Conservation (phyloP, 2,329 filamentous ascomycete species). For the Bipolaris bicolor region DNA sequence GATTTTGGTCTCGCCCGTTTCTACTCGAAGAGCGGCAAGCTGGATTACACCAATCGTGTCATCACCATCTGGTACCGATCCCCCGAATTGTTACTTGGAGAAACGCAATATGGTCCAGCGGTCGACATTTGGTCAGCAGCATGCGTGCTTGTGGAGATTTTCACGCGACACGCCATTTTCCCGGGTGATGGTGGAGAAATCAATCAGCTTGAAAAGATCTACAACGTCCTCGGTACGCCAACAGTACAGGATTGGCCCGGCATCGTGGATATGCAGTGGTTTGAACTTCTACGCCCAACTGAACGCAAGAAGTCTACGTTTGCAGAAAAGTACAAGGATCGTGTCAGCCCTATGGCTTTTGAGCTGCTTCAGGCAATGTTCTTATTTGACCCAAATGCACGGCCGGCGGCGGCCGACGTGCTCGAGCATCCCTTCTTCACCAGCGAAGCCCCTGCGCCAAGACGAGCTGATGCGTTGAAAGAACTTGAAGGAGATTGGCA, state of each 20-base stretch:
- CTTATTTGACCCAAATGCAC: slow-evolving; percentile 81
- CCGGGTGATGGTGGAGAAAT: slow-evolving; percentile 95
- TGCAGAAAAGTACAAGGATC: slow-evolving; percentile 79
- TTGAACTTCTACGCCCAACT: slow-evolving; percentile 82
- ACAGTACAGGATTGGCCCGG: slow-evolving; percentile 85
- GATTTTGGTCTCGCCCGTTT: slow-evolving; percentile 97
- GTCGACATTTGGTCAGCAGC: slow-evolving; percentile 98
- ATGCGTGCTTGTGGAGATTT: slow-evolving; percentile 96
- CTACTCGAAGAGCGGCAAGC: slow-evolving; percentile 87
- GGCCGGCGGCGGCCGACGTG: slow-evolving; percentile 83
- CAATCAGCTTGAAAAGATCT: slow-evolving; percentile 96
- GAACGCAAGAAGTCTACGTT: slow-evolving; percentile 77
- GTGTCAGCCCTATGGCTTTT: slow-evolving; percentile 79
- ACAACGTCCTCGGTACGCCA: slow-evolving; percentile 87
- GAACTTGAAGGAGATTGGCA: slow-evolving; percentile 94
- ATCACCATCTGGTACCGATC: slow-evolving; percentile 99
- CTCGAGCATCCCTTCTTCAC: slow-evolving; percentile 89
- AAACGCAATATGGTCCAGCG: slow-evolving; percentile 94
- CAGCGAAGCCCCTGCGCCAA: slow-evolving; percentile 75
- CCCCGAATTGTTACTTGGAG: slow-evolving; percentile 88
- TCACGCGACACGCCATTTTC: slow-evolving; percentile 91
- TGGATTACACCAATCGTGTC: slow-evolving; percentile 97
- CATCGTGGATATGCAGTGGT: slow-evolving; percentile 95
- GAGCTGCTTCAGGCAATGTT: slow-evolving; percentile 86
- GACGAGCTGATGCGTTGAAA: slow-evolving; percentile 81